Conservation (phyloP, 306 rosid genomes). For the Vigna mungo region DNA sequence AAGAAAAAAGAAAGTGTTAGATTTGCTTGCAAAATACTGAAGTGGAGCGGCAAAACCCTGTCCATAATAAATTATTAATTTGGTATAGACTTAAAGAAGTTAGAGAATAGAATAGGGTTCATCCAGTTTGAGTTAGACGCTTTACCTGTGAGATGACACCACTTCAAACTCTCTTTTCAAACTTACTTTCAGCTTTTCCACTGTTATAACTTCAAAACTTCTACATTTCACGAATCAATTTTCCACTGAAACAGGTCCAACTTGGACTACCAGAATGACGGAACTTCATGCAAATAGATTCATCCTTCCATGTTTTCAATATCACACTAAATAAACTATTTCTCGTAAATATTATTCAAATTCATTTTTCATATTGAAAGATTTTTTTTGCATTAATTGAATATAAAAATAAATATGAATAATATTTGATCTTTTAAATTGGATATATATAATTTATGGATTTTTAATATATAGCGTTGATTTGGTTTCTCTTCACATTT, state of each 20-base stretch:
- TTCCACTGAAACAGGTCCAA: constrained; percentile 21
- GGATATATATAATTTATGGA: too few relatives aligned
- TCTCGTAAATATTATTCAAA: too few relatives aligned
- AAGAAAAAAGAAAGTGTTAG: too few relatives aligned
- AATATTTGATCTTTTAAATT: too few relatives aligned
- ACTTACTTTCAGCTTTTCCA: constrained; percentile 20
- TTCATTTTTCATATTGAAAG: too few relatives aligned
- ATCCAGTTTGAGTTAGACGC: constrained; percentile 37
- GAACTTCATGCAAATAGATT: too few relatives aligned
- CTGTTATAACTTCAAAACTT: constrained; percentile 5
- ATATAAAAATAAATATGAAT: too few relatives aligned
- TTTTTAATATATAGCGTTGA: too few relatives aligned
- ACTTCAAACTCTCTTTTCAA: constrained; percentile 24
- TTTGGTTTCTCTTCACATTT: too few relatives aligned
- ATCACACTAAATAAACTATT: too few relatives aligned
- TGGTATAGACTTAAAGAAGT: neutral
- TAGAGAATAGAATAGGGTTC: neutral
- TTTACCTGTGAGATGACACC: constrained; percentile 39
- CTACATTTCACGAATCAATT: constrained; percentile 45
- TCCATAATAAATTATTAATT: neutral
- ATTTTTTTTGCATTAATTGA: too few relatives aligned
- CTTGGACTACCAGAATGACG: neutral
- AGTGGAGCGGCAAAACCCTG: constrained; percentile 37
- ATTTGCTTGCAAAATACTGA: constrained; percentile 5
- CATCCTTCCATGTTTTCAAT: too few relatives aligned